phyloP scores from a whole-genome alignment of 202 grass and related monocot species.

The Carex arenaria region DNA sequence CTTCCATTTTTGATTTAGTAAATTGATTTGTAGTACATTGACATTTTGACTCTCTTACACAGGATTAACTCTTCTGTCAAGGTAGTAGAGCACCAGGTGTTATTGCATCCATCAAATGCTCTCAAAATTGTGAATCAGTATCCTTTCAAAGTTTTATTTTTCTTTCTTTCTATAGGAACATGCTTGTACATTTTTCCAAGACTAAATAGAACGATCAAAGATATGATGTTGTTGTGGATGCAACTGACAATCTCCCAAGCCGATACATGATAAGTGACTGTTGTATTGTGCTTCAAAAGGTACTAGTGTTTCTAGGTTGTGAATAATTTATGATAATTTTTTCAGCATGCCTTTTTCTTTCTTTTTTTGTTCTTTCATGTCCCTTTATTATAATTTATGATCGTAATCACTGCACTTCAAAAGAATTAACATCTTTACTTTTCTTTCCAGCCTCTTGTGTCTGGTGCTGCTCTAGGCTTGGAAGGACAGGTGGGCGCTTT shows the following conservation, averaged over 20 bases:
- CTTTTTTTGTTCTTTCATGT: slow-evolving; percentile 11
- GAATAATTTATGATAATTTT: not conserved
- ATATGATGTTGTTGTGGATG: slow-evolving; percentile 93
- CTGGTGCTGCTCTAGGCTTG: slow-evolving; percentile 79
- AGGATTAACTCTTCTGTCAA: slow-evolving; percentile 93
- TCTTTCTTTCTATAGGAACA: slow-evolving; percentile 9
- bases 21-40: slow-evolving; percentile 13
- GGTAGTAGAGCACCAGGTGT: slow-evolving; percentile 62
- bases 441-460: slow-evolving; percentile 74
- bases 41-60: slow-evolving; percentile 32
- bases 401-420: slow-evolving; percentile 9
- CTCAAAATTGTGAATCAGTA: slow-evolving; percentile 76
- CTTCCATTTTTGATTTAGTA: not conserved
- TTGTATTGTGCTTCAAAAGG: slow-evolving; percentile 86
- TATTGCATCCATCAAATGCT: slow-evolving; percentile 71
- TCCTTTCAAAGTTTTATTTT: slow-evolving; percentile 41
- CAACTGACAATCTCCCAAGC: slow-evolving; percentile 87
- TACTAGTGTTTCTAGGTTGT: slow-evolving; percentile 22
- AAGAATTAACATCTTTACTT: slow-evolving; percentile 16
- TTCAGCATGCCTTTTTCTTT: slow-evolving; percentile 13
- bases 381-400: not conserved
- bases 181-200: slow-evolving; percentile 35
- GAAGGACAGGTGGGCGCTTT: slow-evolving; percentile 62
- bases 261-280: slow-evolving; percentile 98
- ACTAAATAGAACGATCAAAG: slow-evolving; percentile 47